Conservation (phyloP, 2,329 filamentous ascomycete species). For the Juglanconis sp. region DNA sequence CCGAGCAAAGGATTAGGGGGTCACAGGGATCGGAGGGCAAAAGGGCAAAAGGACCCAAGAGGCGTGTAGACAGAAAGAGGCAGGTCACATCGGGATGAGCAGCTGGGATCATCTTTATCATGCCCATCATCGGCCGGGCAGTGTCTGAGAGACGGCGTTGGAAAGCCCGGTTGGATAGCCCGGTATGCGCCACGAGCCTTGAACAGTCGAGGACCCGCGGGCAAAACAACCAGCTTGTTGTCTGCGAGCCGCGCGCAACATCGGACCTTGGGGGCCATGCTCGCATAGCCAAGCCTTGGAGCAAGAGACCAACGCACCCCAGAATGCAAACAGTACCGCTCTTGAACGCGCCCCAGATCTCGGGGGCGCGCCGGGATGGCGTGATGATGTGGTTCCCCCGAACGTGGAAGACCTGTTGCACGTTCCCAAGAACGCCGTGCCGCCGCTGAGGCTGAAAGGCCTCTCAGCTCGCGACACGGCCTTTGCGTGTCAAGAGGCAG, state of each 20-base stretch:
- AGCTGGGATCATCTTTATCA: constrained; percentile 7
- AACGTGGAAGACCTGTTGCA: not conserved
- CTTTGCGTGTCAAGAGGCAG: not conserved
- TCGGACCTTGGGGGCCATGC: not conserved
- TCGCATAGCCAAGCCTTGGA: not conserved
- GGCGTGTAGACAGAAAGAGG: constrained; percentile 7
- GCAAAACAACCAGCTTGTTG: not conserved
- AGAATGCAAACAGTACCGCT: not conserved
- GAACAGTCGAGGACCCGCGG: not conserved
- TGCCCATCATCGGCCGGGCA: not conserved
- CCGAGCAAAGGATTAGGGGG: not conserved
- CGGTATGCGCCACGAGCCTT: not conserved
- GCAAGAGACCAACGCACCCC: not conserved
- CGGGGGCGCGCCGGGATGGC: not conserved
- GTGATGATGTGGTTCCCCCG: not conserved
- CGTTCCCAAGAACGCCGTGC: not conserved
- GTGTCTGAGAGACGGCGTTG: not conserved
- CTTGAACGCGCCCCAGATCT: not conserved
- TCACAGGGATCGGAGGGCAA: not conserved
- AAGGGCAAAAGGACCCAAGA: not conserved
- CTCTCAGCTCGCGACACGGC: not conserved
- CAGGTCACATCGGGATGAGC: constrained; percentile 6
- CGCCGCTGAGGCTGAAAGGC: not conserved
- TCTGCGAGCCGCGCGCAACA: not conserved
- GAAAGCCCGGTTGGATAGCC: not conserved